These are phyloP conservation scores for Gardenia jasminoides DNA, from an alignment of 257 asterid genomes.

Conservation along the genomic window DNA sequence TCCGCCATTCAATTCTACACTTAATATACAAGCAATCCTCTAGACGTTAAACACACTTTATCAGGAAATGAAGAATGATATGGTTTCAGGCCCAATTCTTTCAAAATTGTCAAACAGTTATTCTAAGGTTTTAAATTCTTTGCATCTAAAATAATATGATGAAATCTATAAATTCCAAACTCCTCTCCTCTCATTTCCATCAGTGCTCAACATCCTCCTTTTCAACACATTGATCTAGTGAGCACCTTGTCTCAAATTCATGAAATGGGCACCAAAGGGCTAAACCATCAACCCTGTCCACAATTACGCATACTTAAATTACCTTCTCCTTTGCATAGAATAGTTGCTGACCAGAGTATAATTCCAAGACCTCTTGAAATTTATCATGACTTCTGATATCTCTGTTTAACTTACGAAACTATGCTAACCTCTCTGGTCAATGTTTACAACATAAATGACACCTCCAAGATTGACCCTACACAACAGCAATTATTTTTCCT, in stretches of 20 bases:
- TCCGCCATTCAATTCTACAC: not conserved
- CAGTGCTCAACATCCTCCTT: not conserved
- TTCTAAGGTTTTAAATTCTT: not conserved
- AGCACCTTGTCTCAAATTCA: not conserved
- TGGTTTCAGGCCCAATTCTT: not conserved
- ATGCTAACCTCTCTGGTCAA: not conserved
- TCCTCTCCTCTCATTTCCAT: not conserved
- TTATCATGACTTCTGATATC: not conserved
- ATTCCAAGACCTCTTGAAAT: not conserved
- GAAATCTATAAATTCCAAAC: not conserved
- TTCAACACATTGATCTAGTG: not conserved
- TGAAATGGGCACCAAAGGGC: not conserved
- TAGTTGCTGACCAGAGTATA: not conserved
- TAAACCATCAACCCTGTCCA: not conserved
- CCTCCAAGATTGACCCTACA: not conserved
- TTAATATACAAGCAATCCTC: too few relatives aligned
- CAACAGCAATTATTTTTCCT: not conserved
- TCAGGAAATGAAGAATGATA: not conserved
- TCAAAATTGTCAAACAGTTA: not conserved
- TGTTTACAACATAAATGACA: not conserved
- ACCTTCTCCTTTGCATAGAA: not conserved
- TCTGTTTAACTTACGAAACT: too few relatives aligned
- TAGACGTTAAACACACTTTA: too few relatives aligned
- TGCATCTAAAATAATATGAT: not conserved
- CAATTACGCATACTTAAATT: not conserved